These are phyloP conservation scores for Suhomyces vadensis DNA, from an alignment of 805 yeast species.

Conservation along the genomic window DNA sequence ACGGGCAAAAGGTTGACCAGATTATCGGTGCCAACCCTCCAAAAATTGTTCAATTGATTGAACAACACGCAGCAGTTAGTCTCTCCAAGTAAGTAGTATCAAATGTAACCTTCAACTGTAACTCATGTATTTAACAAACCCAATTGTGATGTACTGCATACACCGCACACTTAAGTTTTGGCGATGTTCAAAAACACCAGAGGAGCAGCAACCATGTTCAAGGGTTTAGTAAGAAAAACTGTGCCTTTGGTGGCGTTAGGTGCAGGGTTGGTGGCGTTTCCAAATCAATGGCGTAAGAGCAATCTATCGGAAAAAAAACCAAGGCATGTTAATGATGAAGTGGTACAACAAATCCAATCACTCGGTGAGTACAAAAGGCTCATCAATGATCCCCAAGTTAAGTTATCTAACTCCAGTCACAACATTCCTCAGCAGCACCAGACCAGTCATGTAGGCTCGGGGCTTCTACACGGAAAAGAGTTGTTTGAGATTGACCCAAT, in stretches of 20 bases:
- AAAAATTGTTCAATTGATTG: constrained; percentile 29
- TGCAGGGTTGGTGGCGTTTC: constrained; percentile 29
- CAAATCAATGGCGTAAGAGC: constrained; percentile 26
- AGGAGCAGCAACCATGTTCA: constrained; percentile 23
- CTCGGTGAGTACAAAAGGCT: constrained; percentile 22
- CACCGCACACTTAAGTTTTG: neutral
- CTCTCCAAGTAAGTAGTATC: constrained; percentile 8
- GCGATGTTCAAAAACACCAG: neutral
- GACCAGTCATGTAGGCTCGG: constrained; percentile 61
- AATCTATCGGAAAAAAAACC: constrained; percentile 13
- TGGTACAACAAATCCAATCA: constrained; percentile 19
- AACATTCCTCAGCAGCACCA: constrained; percentile 18
- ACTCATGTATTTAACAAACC: neutral
- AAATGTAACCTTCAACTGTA: too few species aligned
- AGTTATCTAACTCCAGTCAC: constrained; percentile 15
- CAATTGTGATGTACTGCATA: neutral
- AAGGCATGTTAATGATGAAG: constrained; percentile 20
- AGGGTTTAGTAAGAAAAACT: constrained; percentile 25
- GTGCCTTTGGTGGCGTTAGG: constrained; percentile 35
- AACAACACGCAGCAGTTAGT: constrained; percentile 31
- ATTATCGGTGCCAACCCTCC: constrained; percentile 66
- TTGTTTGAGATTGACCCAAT: constrained; percentile 77
- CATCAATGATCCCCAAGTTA: constrained; percentile 14
- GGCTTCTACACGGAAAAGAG: constrained; percentile 66
- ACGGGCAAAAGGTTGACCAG: constrained; percentile 56